Percentiles rank a stretch among this genome's conserved stretches.
Evolutionary conservation across 352 stramenopile genomes (phyloP).

Genomic region (Phytophthora sojae): DNA sequence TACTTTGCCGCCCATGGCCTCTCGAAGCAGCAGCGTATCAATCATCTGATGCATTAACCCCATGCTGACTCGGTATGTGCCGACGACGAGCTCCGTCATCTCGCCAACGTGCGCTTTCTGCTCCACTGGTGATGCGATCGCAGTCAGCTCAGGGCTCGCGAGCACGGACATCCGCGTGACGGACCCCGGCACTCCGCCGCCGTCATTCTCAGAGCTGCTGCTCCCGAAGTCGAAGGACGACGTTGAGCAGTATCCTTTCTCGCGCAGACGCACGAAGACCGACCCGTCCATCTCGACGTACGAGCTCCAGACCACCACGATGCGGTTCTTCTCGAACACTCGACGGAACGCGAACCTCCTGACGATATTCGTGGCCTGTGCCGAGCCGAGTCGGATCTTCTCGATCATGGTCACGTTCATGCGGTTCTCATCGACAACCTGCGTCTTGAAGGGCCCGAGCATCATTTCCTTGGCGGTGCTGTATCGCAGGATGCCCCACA

Average conservation of each 20-base stretch:
- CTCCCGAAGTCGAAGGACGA: constrained; percentile 15
- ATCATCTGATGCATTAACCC: constrained; percentile 53
- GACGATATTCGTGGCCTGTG: constrained; percentile 28
- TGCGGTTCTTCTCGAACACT: constrained; percentile 31
- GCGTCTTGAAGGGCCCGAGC: constrained; percentile 27
- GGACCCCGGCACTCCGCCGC: constrained; percentile 16
- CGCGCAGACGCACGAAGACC: constrained; percentile 46
- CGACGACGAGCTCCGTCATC: constrained; percentile 61
- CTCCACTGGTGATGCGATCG: constrained; percentile 11
- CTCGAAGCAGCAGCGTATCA: constrained; percentile 46
- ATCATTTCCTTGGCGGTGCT: constrained; percentile 39
- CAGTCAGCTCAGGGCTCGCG: constrained; percentile 37
- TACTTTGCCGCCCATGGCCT: constrained; percentile 34
- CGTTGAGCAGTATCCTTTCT: constrained; percentile 39
- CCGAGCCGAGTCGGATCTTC: constrained; percentile 28
- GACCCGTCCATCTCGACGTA: constrained; percentile 45
- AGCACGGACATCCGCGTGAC: constrained; percentile 26
- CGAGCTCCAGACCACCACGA: constrained; percentile 38
- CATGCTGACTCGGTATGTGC: constrained; percentile 48
- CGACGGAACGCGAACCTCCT: constrained; percentile 35
- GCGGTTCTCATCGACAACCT: constrained; percentile 36
- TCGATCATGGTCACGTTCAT: constrained; percentile 48
- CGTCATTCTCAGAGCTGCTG: background rate
- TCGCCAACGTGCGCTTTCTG: constrained; percentile 46
- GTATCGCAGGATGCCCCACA: constrained; percentile 39